These are phyloP conservation scores for Lotus japonicus DNA, from an alignment of 306 rosid species.

Conservation along the genomic window DNA sequence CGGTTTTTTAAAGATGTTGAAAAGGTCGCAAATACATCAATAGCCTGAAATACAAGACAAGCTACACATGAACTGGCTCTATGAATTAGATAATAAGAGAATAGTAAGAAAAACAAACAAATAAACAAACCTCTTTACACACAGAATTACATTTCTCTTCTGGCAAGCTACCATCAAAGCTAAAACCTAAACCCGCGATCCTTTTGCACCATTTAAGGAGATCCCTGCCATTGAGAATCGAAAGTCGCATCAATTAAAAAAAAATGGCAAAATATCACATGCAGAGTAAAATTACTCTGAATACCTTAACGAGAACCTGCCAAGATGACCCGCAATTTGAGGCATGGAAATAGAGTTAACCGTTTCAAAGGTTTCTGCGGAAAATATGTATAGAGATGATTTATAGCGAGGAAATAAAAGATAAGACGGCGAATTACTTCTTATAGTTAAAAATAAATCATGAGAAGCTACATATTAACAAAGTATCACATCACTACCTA, in stretches of 20 bases:
- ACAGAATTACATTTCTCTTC: slow-evolving; percentile 42
- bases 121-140: slow-evolving; percentile 61
- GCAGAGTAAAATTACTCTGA: not conserved
- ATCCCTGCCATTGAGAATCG: slow-evolving; percentile 53
- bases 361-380: slow-evolving; percentile 66
- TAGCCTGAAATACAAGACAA: slow-evolving; percentile 55
- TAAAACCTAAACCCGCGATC: slow-evolving; percentile 47
- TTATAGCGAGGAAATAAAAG: not conserved
- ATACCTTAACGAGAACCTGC: slow-evolving; percentile 79
- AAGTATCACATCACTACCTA: slow-evolving; percentile 38
- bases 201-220: slow-evolving; percentile 97
- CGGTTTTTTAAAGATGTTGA: slow-evolving; percentile 59
- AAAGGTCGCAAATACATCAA: slow-evolving; percentile 80
- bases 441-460: not conserved
- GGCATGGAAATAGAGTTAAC: slow-evolving; percentile 36
- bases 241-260: not conserved
- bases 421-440: not conserved
- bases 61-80: not conserved
- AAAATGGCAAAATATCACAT: not conserved
- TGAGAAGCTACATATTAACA: not conserved
- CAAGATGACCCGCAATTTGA: slow-evolving; percentile 37
- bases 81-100: not conserved
- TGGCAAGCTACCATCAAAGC: slow-evolving; percentile 44
- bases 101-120: not conserved
- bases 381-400: not conserved